phyloP scores from a whole-genome alignment of 2,329 filamentous ascomycete species.

The Xylaria sp. region DNA sequence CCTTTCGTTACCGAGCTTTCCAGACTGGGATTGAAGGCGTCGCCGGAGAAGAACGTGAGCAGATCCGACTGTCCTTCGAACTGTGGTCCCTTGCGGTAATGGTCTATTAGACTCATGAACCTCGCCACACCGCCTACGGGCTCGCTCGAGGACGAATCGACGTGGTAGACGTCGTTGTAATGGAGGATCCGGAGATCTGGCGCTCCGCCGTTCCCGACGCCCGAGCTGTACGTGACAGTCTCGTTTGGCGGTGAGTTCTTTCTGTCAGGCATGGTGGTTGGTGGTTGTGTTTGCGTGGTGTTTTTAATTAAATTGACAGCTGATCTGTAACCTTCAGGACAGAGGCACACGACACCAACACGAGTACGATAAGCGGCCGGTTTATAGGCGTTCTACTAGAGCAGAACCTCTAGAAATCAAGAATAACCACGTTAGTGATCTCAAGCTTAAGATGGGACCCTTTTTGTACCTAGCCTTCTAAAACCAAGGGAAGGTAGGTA shows the following conservation, averaged over 20 bases:
- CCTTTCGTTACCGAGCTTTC: constrained; percentile 91
- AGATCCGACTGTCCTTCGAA: constrained; percentile 69
- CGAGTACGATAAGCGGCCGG: too few species aligned
- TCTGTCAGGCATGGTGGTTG: constrained; percentile 36
- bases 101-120: constrained; percentile 78
- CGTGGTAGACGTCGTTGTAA: constrained; percentile 94
- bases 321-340: too few species aligned
- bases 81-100: constrained; percentile 69
- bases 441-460: too few species aligned
- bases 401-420: too few species aligned
- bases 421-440: too few species aligned
- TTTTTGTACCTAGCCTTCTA: background rate
- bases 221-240: constrained; percentile 42
- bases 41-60: constrained; percentile 85
- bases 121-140: constrained; percentile 81
- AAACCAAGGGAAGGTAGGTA: too few species aligned
- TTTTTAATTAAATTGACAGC: too few species aligned
- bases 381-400: too few species aligned
- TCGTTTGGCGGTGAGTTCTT: constrained; percentile 40
- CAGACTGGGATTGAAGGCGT: constrained; percentile 89
- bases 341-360: too few species aligned
- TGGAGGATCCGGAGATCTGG: constrained; percentile 84
- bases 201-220: constrained; percentile 41
- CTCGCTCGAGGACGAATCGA: constrained; percentile 76
- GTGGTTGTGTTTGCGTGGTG: too few species aligned